Conservation (phyloP, 2,329 filamentous ascomycete genomes). For the Magnaporthiopsis incrustans region DNA sequence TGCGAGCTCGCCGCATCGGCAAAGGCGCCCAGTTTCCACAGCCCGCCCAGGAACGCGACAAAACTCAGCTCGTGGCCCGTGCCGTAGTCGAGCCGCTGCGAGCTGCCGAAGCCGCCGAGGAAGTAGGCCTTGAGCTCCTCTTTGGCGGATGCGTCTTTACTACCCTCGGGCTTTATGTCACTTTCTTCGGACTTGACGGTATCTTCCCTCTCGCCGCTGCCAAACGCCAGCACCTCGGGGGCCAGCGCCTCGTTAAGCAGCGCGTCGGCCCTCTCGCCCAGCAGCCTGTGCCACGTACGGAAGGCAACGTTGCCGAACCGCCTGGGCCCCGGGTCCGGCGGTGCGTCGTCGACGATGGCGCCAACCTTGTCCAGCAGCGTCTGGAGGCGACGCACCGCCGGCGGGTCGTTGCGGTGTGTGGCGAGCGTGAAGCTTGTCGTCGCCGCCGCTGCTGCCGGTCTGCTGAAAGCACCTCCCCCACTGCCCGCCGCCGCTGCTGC, state of each 20-base stretch:
- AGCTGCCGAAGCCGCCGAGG: constrained; percentile 77
- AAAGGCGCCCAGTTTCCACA: constrained; percentile 89
- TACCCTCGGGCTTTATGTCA: background rate
- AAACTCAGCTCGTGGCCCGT: constrained; percentile 96
- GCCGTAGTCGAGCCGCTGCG: constrained; percentile 87
- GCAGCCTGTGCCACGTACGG: constrained; percentile 68
- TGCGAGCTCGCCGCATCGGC: constrained; percentile 31
- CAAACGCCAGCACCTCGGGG: constrained; percentile 18
- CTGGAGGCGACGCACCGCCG: constrained; percentile 57
- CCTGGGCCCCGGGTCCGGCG: constrained; percentile 76
- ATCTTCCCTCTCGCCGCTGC: background rate
- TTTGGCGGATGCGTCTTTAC: constrained; percentile 19
- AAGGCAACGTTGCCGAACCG: constrained; percentile 92
- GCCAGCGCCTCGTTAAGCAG: constrained; percentile 53
- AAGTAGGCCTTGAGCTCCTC: constrained; percentile 74
- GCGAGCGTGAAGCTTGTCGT: constrained; percentile 39
- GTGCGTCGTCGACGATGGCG: constrained; percentile 64
- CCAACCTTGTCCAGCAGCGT: constrained; percentile 57
- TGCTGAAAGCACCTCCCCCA: constrained; percentile 11
- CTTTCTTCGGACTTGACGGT: background rate
- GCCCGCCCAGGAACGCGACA: constrained; percentile 75
- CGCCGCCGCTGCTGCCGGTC: constrained; percentile 19
- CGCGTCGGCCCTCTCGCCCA: constrained; percentile 49
- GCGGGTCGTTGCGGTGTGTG: constrained; percentile 33
- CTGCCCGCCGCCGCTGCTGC: constrained; percentile 7